These are phyloP conservation scores for Leccinellum luteum DNA, from an alignment of 768 basidiomycete species.

Conservation along the genomic window DNA sequence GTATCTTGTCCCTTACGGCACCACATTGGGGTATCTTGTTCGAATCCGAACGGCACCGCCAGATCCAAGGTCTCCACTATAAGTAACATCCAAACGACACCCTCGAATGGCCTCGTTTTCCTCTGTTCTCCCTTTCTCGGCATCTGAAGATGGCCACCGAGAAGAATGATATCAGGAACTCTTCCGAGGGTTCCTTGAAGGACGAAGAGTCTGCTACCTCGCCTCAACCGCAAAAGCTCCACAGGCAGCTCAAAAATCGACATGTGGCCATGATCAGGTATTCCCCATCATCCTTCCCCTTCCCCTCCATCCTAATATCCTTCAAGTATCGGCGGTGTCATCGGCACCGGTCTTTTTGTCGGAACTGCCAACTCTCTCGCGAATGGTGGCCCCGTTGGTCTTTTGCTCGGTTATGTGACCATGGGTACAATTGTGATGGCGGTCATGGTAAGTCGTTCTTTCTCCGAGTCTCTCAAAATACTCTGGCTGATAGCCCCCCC, in stretches of 20 bases:
- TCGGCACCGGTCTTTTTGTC: slow-evolving; percentile 62
- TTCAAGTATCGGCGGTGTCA: slow-evolving; percentile 58
- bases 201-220: slow-evolving; percentile 21
- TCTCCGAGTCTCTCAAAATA: fast-evolving
- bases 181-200: slow-evolving; percentile 15
- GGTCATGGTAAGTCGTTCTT: slow-evolving; percentile 54
- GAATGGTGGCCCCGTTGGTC: slow-evolving; percentile 69
- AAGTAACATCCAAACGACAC: background rate
- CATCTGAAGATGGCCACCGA: slow-evolving; percentile 15
- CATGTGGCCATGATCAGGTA: slow-evolving; percentile 84
- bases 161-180: slow-evolving; percentile 16
- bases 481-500: background rate
- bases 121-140: background rate
- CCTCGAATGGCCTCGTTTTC: background rate
- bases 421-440: slow-evolving; percentile 69
- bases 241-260: slow-evolving; percentile 69
- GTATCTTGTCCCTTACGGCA: background rate
- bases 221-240: slow-evolving; percentile 29
- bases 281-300: background rate
- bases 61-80: background rate
- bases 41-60: background rate
- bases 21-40: background rate
- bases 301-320: background rate
- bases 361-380: slow-evolving; percentile 53
- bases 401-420: slow-evolving; percentile 65